Evolutionary conservation across 2,329 filamentous ascomycete genomes (phyloP).

Genomic region (Colletotrichum destructivum): DNA sequence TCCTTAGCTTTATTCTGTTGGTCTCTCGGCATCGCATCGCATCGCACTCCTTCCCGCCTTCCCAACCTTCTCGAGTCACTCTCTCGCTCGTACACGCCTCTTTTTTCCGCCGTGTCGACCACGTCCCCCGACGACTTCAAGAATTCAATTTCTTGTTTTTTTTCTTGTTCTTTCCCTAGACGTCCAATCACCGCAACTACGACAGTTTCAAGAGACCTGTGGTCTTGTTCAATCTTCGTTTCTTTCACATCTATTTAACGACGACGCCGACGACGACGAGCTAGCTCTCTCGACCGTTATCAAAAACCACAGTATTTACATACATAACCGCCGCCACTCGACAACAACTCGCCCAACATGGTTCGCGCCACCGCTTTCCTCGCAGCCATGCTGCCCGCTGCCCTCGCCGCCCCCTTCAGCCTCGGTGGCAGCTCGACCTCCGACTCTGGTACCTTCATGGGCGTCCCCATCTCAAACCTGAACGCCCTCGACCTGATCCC

Average conservation of each 20-base stretch:
- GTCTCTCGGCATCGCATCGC: conserved; percentile 27
- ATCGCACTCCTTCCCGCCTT: conserved; percentile 30
- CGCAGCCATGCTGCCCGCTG: conserved; percentile 45
- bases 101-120: conserved; percentile 17
- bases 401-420: conserved; percentile 46
- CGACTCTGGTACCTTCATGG: conserved; percentile 52
- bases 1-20: conserved; percentile 27
- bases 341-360: conserved; percentile 43
- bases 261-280: conserved; percentile 35
- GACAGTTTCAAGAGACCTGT: conserved; percentile 30
- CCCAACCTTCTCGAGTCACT: conserved; percentile 24
- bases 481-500: conserved; percentile 64
- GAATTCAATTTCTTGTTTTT: conserved; percentile 8
- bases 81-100: conserved; percentile 29
- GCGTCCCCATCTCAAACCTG: conserved; percentile 66
- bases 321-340: neutral
- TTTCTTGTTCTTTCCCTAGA: neutral
- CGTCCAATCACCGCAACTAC: conserved; percentile 22
- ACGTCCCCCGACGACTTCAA: conserved; percentile 25
- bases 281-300: conserved; percentile 39
- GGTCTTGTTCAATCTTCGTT: conserved; percentile 40
- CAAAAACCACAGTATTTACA: conserved; percentile 30
- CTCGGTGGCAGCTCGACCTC: conserved; percentile 40
- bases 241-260: conserved; percentile 28
- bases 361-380: conserved; percentile 44